phyloP scores from a whole-genome alignment of 176 grass and related monocot genomes.

The Avena atlantica region DNA sequence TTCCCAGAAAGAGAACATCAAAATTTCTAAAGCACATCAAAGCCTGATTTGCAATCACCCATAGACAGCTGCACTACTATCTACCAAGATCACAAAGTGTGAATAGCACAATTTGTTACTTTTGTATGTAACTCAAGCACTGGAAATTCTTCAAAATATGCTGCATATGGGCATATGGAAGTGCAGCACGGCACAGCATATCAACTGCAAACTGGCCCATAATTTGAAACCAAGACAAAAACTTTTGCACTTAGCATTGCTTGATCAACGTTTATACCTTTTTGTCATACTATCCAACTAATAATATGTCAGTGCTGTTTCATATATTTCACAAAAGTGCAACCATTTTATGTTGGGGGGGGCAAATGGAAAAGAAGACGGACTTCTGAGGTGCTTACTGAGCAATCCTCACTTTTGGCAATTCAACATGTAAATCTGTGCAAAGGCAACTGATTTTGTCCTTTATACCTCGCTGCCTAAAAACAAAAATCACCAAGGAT shows the following conservation, averaged over 20 bases:
- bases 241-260: not conserved
- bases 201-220: not conserved
- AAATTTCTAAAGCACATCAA: not conserved
- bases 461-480: not conserved
- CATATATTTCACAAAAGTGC: not conserved
- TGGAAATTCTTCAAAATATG: not conserved
- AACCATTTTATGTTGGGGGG: not conserved
- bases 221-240: not conserved
- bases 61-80: not conserved
- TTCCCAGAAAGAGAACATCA: not conserved
- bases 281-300: not conserved
- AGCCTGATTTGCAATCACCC: not conserved
- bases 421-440: not conserved
- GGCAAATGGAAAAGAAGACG: not conserved
- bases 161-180: not conserved
- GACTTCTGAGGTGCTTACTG: not conserved
- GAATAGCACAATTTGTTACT: not conserved
- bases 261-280: not conserved
- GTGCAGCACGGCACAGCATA: not conserved
- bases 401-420: not conserved
- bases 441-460: not conserved
- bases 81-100: not conserved
- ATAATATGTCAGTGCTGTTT: not conserved
- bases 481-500: not conserved
- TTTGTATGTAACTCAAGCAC: not conserved